Conservation (phyloP, 805 yeast genomes). For the Saccharomycopsis amapae region DNA sequence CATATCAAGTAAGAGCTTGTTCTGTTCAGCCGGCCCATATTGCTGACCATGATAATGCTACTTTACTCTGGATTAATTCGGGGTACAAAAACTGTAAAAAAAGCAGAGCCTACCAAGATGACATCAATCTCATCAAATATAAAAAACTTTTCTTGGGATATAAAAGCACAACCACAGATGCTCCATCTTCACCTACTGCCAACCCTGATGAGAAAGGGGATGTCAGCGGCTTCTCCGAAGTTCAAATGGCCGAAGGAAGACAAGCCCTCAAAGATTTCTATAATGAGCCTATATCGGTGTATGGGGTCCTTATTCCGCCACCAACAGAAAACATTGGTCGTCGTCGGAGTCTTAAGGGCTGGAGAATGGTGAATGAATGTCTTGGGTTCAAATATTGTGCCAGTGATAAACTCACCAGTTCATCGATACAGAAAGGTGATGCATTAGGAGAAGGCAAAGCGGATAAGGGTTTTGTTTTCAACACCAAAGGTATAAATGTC, state of each 20-base stretch:
- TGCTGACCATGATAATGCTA: conserved; percentile 37
- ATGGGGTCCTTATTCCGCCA: conserved; percentile 13
- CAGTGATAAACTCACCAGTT: conserved; percentile 31
- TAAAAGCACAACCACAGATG: too few relatives aligned
- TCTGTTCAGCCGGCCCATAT: conserved; percentile 44
- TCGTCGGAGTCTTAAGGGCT: conserved; percentile 29
- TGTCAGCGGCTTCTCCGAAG: background rate
- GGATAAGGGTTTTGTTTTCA: background rate
- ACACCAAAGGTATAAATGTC: background rate
- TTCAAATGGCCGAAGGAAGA: background rate
- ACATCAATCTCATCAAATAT: conserved; percentile 6
- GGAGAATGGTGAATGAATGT: conserved; percentile 48
- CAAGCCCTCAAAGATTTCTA: conserved; percentile 8
- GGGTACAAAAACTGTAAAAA: conserved; percentile 46
- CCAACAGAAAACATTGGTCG: conserved; percentile 7
- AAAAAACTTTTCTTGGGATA: background rate
- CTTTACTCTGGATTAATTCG: conserved; percentile 53
- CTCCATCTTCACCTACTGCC: too few relatives aligned
- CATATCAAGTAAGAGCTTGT: conserved; percentile 5
- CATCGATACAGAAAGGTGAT: background rate
- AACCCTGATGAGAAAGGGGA: too few relatives aligned
- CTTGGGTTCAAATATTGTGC: conserved; percentile 56
- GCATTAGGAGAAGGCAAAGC: background rate
- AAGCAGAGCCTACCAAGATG: background rate
- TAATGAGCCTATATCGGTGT: conserved; percentile 4